Conservation (phyloP, 192 early-diverging fungal species). For the Diversispora epigaea region DNA sequence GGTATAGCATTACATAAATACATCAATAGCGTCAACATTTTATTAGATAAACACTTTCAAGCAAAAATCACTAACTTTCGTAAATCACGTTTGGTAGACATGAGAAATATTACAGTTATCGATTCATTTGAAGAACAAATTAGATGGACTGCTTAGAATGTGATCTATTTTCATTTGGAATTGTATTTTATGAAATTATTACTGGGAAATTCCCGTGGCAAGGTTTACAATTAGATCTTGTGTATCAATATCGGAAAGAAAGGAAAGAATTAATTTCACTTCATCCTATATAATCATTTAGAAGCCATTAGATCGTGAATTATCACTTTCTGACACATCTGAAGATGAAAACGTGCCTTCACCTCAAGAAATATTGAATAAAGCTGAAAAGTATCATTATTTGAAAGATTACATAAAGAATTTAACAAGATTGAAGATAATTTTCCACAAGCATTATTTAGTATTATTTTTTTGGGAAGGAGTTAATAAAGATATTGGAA, state of each 20-base stretch:
- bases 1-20: slow-evolving; percentile 33
- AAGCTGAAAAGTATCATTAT: background rate
- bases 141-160: slow-evolving; percentile 35
- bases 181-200: slow-evolving; percentile 34
- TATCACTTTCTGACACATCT: slow-evolving; percentile 15
- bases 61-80: slow-evolving; percentile 34
- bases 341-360: slow-evolving; percentile 12
- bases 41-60: slow-evolving; percentile 20
- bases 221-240: slow-evolving; percentile 4
- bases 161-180: slow-evolving; percentile 30
- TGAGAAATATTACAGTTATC: background rate
- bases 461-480: slow-evolving; percentile 31
- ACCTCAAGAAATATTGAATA: slow-evolving; percentile 24
- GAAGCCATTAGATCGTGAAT: slow-evolving; percentile 7
- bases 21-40: slow-evolving; percentile 28
- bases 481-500: background rate
- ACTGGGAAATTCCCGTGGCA: slow-evolving; percentile 21
- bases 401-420: background rate
- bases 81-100: slow-evolving; percentile 20
- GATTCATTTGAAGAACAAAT: slow-evolving; percentile 33
- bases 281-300: background rate
- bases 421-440: background rate
- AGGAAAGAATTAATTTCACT: slow-evolving; percentile 1
- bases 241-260: slow-evolving; percentile 18
- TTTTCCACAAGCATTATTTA: slow-evolving; percentile 5